Base-by-base conservation (phyloP, 768 basidiomycete genomes). In the Auricularia sp. region DNA sequence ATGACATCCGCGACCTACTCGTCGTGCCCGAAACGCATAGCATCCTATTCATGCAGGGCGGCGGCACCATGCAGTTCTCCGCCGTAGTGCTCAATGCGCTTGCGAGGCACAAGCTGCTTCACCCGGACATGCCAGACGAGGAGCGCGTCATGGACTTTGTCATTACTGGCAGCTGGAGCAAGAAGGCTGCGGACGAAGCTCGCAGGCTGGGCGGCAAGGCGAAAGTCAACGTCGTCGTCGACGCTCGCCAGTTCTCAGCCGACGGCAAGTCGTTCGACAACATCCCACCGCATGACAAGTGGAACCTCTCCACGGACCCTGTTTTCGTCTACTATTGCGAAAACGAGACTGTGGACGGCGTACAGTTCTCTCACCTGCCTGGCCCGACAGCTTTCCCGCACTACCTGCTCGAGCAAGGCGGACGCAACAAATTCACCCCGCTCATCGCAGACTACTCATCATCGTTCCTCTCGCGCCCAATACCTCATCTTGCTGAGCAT, bases 251-350 rank as follows among this genome's bases (percentile, higher is more conserved):
- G 58, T 79, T 81, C 67, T 89, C 88, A 13, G 75, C 79, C 62
- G 85, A 87, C 70, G 84, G 82, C 64, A 88, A 88, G 72, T 79
- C 86, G 0, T 91, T 88, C 75, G 88, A 93, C 69, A 85, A 83
- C 67, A 85, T 98, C 72, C 94, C 97, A 8, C 77, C 85, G 11
- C 85, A 84, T 72, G 76, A 79, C 63, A 81, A 82, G 63, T 98
- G 89, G 82, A 73, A 76, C 10, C 93, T 98, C 78, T 89, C 89
- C 7, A 67, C 76, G n/a, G 82, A 87, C 72, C 88, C 96, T 14
- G 95, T 90, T 34, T 82, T 95, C 69, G 87, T 98, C 66, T 98
- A 96, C 78, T 98, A 97, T 78, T 99, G 97, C 82, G 97, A 97
- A 75, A 99, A 99, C 80, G 97, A 99, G 80, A 99, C 97, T 14